Conservation (phyloP, 2,329 filamentous ascomycete species). For the Monosporascus sp. region DNA sequence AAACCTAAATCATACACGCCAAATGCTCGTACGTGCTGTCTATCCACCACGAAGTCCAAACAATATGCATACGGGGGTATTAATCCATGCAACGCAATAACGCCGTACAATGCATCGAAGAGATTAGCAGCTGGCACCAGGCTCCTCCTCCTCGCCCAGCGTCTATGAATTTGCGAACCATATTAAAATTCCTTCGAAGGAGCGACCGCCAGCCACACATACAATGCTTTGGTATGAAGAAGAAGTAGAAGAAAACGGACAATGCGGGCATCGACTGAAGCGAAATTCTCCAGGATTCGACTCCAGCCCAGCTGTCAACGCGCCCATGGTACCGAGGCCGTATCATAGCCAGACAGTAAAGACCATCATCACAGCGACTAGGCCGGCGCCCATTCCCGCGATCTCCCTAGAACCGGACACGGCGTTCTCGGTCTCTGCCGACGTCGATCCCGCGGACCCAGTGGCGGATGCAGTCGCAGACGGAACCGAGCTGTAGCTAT, state of each 20-base stretch:
- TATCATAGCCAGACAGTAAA: slow-evolving; percentile 45
- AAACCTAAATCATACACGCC: background rate
- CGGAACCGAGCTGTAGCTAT: slow-evolving; percentile 19
- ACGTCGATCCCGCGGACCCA: slow-evolving; percentile 19
- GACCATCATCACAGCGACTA: slow-evolving; percentile 46
- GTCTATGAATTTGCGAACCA: background rate
- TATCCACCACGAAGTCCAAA: slow-evolving; percentile 8
- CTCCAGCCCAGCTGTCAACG: background rate
- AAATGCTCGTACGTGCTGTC: slow-evolving; percentile 2
- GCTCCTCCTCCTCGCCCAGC: background rate
- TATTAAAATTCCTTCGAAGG: background rate
- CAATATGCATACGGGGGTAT: slow-evolving; percentile 7
- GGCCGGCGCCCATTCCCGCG: slow-evolving; percentile 42
- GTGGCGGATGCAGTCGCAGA: slow-evolving; percentile 24
- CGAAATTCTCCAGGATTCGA: background rate
- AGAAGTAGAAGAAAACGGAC: slow-evolving; percentile 2
- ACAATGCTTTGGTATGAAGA: slow-evolving; percentile 10
- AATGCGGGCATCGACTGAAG: background rate
- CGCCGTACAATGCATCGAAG: slow-evolving; percentile 11
- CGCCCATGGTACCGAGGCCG: background rate
- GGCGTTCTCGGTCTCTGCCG: slow-evolving; percentile 32
- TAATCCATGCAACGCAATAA: slow-evolving; percentile 11
- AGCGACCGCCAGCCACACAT: slow-evolving; percentile 1
- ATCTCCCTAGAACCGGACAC: slow-evolving; percentile 41
- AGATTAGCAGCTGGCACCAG: background rate